These are phyloP conservation scores for Pichia sp. DNA, from an alignment of 1,139 yeast genomes.

Conservation along the genomic window DNA sequence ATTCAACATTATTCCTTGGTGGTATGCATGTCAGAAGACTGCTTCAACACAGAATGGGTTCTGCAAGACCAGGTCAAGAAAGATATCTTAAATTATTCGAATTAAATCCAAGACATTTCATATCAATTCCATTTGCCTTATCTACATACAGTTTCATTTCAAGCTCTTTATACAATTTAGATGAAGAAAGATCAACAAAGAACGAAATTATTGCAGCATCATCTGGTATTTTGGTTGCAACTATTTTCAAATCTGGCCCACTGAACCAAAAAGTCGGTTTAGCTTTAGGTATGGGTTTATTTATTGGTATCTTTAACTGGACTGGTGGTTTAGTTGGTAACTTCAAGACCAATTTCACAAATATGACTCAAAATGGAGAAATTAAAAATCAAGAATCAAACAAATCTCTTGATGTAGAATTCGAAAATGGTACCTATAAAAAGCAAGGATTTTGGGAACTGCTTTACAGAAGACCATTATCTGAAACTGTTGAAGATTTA, in stretches of 20 bases:
- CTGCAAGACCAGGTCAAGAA: constrained; percentile 28
- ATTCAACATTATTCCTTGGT: constrained; percentile 28
- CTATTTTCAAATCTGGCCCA: constrained; percentile 25
- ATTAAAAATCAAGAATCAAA: constrained; percentile 22
- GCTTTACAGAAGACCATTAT: constrained; percentile 72
- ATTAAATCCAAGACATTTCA: constrained; percentile 22
- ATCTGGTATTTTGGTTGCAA: constrained; percentile 30
- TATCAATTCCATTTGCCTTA: constrained; percentile 25
- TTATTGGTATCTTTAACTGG: constrained; percentile 32
- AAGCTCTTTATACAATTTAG: constrained; percentile 23
- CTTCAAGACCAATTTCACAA: constrained; percentile 21
- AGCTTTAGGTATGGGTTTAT: constrained; percentile 26
- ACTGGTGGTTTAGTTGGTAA: constrained; percentile 30
- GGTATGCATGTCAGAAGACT: constrained; percentile 28
- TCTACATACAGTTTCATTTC: constrained; percentile 25
- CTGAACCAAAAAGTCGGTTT: constrained; percentile 36
- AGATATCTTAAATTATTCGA: constrained; percentile 25
- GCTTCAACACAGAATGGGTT: constrained; percentile 26
- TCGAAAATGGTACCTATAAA: constrained; percentile 25
- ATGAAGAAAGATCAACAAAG: constrained; percentile 27
- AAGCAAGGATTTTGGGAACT: constrained; percentile 79
- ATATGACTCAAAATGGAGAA: constrained; percentile 16
- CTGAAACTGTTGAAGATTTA: constrained; percentile 69
- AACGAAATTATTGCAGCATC: constrained; percentile 44
- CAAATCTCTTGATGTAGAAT: constrained; percentile 28